Evolutionary conservation across 192 early-diverging fungal species (phyloP), one percentile per base, ranked within the genome.

Genomic region (Linderina pennispora): DNA sequence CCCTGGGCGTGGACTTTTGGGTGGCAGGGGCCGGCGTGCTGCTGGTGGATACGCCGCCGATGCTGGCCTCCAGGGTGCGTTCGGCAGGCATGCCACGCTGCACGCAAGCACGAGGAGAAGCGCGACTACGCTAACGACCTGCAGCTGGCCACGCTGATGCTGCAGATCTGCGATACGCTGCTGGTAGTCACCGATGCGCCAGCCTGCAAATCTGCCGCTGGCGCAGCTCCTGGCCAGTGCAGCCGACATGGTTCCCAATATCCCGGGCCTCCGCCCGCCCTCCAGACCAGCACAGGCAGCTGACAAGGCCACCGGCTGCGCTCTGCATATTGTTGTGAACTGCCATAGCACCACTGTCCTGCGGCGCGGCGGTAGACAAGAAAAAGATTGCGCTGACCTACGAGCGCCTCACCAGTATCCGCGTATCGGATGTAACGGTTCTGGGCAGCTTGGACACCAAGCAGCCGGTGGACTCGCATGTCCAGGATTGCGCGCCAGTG

Each of bases 81-180:
- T 44, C 21, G 25, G 43, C 13, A 22, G 40, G 4, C 46, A 40
- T 22, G 20, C 45, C n/a, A n/a, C n/a, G n/a, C n/a, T n/a, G n/a
- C n/a, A n/a, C n/a, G n/a, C n/a, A n/a, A n/a, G n/a, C n/a, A n/a
- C n/a, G n/a, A n/a, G n/a, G n/a, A n/a, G n/a, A n/a, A n/a, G n/a
- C 40, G 23, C 46, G 55, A 18, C 42, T 45, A 3, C 51, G 55
- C 36, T n/a, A n/a, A n/a, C n/a, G 49, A 55, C 25, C n/a, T 70
- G 43, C 66, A 70, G 47, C 16, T 63, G 9, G 40, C 51, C 0
- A 21, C 44, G 38, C 45, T 56, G 10, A 9, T 63, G 43, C 50
- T 70, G 35, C 59, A 54, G n/a, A 32, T 54, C 21, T 55, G 66
- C 43, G 55, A 62, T 33, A 40, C 43, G 0, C 24, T 70, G 17